phyloP scores from a whole-genome alignment of 257 asterid species.

The Solanum chmielewskii region DNA sequence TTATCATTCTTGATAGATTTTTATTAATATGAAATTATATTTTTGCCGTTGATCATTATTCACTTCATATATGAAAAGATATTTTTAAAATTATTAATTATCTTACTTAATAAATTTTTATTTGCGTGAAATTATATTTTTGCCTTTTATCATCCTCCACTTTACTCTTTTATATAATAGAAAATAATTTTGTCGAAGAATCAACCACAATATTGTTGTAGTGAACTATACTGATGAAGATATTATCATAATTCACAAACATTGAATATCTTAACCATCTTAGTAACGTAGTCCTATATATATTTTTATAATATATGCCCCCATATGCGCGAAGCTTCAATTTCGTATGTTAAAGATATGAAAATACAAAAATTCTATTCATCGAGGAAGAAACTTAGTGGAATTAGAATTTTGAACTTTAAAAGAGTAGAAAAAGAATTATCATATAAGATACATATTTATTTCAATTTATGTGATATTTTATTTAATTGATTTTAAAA shows the following conservation, averaged over 20 bases:
- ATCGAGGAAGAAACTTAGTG: not conserved
- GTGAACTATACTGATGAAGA: not conserved
- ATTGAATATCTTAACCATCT: not conserved
- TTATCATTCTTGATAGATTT: too few relatives aligned
- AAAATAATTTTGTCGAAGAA: fast-evolving
- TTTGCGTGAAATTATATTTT: too few relatives aligned
- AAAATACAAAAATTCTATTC: not conserved
- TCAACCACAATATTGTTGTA: not conserved
- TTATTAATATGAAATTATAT: too few relatives aligned
- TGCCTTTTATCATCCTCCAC: too few relatives aligned
- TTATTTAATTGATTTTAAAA: too few relatives aligned
- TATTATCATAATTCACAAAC: not conserved
- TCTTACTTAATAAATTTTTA: too few relatives aligned
- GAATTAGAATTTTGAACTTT: not conserved
- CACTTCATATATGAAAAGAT: too few relatives aligned
- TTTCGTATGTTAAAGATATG: not conserved
- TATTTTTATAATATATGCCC: not conserved
- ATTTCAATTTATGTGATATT: too few relatives aligned
- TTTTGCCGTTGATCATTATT: too few relatives aligned
- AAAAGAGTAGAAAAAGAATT: not conserved
- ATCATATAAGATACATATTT: not conserved
- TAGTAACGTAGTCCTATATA: not conserved
- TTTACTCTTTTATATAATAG: too few relatives aligned
- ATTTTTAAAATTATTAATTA: too few relatives aligned
- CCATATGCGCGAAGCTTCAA: not conserved